Percentiles rank a stretch among this genome's conserved stretches.
Conservation (phyloP, 1,284 basidiomycete species). For the Trichosporon ovoides region DNA sequence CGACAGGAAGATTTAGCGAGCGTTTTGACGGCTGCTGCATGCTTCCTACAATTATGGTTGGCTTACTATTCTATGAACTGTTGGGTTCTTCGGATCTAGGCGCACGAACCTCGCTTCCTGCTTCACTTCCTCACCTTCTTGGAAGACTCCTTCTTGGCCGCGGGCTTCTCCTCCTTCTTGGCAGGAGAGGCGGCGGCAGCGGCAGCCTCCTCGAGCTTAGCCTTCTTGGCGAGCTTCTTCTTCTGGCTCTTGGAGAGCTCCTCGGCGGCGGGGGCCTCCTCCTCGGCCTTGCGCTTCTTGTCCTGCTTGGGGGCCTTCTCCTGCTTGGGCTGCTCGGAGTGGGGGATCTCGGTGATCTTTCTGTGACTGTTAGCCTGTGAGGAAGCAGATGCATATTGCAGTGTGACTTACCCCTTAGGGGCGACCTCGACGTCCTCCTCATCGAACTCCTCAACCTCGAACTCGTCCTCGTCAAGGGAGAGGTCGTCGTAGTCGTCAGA, state of each 20-base stretch:
- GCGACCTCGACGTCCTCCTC: slow-evolving; percentile 46
- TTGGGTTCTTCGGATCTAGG: neutral
- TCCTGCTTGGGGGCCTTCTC: slow-evolving; percentile 13
- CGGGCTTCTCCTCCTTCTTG: slow-evolving; percentile 14
- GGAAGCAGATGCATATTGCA: no score
- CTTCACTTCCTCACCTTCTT: slow-evolving; percentile 44
- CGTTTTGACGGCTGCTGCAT: neutral
- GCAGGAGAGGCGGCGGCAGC: slow-evolving; percentile 51
- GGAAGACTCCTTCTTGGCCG: slow-evolving; percentile 47
- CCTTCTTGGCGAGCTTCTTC: slow-evolving; percentile 49
- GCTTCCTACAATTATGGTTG: slow-evolving; percentile 3
- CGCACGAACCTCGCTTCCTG: neutral
- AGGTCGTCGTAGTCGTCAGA: slow-evolving; percentile 54
- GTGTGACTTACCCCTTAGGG: slow-evolving; percentile 26
- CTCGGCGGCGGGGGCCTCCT: slow-evolving; percentile 16
- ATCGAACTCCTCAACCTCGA: slow-evolving; percentile 52
- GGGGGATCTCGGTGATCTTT: slow-evolving; percentile 39
- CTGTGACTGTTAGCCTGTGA: slow-evolving; percentile 14
- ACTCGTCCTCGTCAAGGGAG: slow-evolving; percentile 52
- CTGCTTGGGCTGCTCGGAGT: slow-evolving; percentile 21
- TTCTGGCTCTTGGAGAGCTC: slow-evolving; percentile 44
- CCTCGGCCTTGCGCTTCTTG: slow-evolving; percentile 23
- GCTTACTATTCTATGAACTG: neutral
- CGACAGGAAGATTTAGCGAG: neutral
- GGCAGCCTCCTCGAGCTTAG: slow-evolving; percentile 41